Base-by-base conservation (phyloP, 176 grass and related monocot species). In the Eleusine indica region DNA sequence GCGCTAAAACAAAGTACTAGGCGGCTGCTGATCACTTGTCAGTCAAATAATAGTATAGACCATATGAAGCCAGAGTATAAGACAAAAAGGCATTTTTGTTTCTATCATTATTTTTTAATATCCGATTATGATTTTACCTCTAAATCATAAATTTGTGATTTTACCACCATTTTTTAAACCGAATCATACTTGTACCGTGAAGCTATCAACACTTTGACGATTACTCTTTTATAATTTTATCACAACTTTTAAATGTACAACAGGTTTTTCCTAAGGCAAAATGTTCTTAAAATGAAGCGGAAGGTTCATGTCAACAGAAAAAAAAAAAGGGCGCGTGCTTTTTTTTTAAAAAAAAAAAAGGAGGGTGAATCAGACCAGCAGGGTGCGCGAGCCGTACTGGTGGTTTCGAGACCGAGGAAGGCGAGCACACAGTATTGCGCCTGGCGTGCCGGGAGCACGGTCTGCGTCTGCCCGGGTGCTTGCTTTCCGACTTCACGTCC, bases 401-500 rank as follows among this genome's bases (percentile, higher is more conserved):
- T 17, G 70, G 85, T 22, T 13, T 47, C 5, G 49, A 46, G 71
- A 48, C 70, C 71, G 38, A 7, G n/a, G 16, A 5, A 29, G 12
- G 25, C 30, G 13, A 44, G 71, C 78, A 62, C 85, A 70, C 73
- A 19, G 71, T 38, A 35, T 22, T 17, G 60, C 70, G 76, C 16
- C 32, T 29, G 84, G 2, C 0, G 37, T 6, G 42, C 7, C 9
- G 46, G 30, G 84, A 13, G 37, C 76, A 66, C 62, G 74, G 82
- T 6, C 28, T 9, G 49, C 15, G 4, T 3, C 14, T 2, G 16
- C 18, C 18, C 1, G 17, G 4, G 6, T 5, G 53, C 2, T 61
- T 61, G 21, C 65, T 76, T 7, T 46, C 64, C 71, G 32, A 18
- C 56, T 16, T 9, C 5, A 21, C 37, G 37, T 43, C 18, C 35